Percentiles rank a stretch among this genome's conserved stretches.
phyloP scores from a whole-genome alignment of 1,139 yeast species.

The Lodderomyces parapsilosis region DNA sequence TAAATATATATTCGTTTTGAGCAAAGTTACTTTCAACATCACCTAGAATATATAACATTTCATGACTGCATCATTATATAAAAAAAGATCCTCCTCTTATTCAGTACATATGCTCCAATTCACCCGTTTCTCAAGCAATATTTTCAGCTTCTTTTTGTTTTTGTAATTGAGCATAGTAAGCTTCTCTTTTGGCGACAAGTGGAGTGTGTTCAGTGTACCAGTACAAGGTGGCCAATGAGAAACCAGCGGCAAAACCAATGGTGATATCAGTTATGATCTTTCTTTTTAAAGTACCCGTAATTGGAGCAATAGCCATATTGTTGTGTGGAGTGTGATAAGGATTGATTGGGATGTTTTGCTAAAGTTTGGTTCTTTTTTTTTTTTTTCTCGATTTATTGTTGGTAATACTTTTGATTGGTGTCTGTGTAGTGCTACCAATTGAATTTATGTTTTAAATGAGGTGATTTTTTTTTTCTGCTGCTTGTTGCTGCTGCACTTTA shows the following conservation, averaged over 20 bases:
- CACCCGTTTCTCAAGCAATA: slow-evolving; percentile 15
- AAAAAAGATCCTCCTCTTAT: no score
- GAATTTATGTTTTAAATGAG: background rate
- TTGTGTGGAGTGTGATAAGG: background rate
- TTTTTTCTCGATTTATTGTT: background rate
- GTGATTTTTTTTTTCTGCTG: slow-evolving; percentile 1
- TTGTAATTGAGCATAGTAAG: slow-evolving; percentile 74
- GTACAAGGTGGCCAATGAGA: slow-evolving; percentile 31
- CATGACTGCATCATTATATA: background rate
- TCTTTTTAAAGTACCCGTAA: slow-evolving; percentile 81
- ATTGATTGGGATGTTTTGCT: background rate
- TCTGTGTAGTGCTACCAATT: background rate
- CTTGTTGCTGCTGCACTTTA: background rate
- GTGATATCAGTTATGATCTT: slow-evolving; percentile 78
- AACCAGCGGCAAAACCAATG: slow-evolving; percentile 56
- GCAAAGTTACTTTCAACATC: no score
- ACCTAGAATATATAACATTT: no score
- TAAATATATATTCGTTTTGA: no score
- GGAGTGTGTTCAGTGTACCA: slow-evolving; percentile 61
- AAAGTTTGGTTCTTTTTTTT: background rate
- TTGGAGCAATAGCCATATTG: slow-evolving; percentile 82
- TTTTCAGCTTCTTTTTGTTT: slow-evolving; percentile 74
- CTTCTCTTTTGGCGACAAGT: slow-evolving; percentile 72
- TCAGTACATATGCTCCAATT: no score
- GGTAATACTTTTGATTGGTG: background rate